phyloP scores from a whole-genome alignment of 192 early-diverging fungal species.

The Thoreauomyces humboldtii region DNA sequence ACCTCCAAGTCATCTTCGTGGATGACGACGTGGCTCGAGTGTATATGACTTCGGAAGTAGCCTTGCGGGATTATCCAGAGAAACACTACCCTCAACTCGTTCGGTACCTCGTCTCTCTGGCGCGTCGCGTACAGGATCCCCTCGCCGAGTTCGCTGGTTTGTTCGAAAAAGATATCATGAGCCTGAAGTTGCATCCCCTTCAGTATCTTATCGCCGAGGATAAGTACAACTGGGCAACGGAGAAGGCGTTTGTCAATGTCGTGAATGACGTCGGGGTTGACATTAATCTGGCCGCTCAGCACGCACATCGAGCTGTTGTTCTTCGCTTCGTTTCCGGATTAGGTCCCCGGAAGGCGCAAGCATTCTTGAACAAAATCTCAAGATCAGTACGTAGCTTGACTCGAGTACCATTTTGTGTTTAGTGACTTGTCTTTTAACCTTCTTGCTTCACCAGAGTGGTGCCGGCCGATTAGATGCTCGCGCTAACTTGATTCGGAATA shows the following conservation, averaged over 20 bases:
- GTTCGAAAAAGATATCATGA: constrained; percentile 45
- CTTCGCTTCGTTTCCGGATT: constrained; percentile 90
- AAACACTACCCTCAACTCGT: constrained; percentile 56
- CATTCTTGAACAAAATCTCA: constrained; percentile 62
- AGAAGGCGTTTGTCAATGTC: constrained; percentile 86
- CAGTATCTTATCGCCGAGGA: constrained; percentile 74
- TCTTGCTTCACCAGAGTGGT: not conserved
- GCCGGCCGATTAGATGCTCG: constrained; percentile 60
- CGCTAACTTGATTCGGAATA: constrained; percentile 65
- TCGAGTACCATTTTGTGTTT: too few species aligned
- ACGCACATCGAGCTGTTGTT: constrained; percentile 64
- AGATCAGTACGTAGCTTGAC: constrained; percentile 19
- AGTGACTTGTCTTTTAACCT: too few species aligned
- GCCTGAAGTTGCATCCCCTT: constrained; percentile 66
- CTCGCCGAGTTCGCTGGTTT: constrained; percentile 76
- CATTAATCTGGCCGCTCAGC: constrained; percentile 73
- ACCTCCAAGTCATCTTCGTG: constrained; percentile 59
- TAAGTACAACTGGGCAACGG: constrained; percentile 61
- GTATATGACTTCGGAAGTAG: constrained; percentile 75
- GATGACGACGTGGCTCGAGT: constrained; percentile 88
- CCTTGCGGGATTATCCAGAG: constrained; percentile 67
- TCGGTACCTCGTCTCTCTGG: constrained; percentile 85
- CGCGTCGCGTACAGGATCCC: constrained; percentile 81
- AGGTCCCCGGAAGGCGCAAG: constrained; percentile 88
- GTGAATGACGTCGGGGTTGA: constrained; percentile 83